Evolutionary conservation across 352 stramenopile species (phyloP), one percentile per base, ranked within the genome.

Genomic region (Pythium aphanidermatum): DNA sequence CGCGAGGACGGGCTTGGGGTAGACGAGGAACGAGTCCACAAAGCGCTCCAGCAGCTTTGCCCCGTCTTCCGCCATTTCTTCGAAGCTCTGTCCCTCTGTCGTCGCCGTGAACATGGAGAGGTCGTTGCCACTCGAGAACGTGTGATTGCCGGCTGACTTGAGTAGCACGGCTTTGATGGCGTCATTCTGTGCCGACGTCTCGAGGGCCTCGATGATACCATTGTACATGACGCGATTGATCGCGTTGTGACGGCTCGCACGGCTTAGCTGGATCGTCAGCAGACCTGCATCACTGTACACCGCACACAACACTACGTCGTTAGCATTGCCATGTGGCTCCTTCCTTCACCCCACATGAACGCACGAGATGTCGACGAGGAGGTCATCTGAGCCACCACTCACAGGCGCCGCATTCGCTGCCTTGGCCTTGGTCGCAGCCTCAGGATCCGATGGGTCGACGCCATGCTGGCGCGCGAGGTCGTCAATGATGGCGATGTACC

Each of bases 111-210:
- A 92, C 71, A 87, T 87, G 14, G 72, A 82, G 20, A 95, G 53
- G 44, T 96, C 84, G 32, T 93, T 95, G 33, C 89, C 89, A 53
- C 77, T 95, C 14, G 83, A 93, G 64, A 97, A 97, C 49, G 89
- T 96, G 1, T 78, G n/a, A n/a, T n/a, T 43, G 40, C 88, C 90
- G 12, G 57, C 63, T 16, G 86, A 84, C 39, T 92, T 95, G 35
- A 97, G 63, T 35, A 96, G 55, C 35, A 97, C 67, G 10, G 77
- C 87, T 41, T 88, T 74, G 33, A 97, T 70, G 7, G 68, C 64
- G 2, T 69, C 34, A 63, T 96, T 83, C 1, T 28, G 60, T 34
- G 64, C 72, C 21, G 81, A 83, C 25, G 57, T 65, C 32, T 84
- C 37, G 8, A 97, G 60, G 14, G 78, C 66, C 41, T 85, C 55